phyloP scores from a whole-genome alignment of 805 yeast species.

The Starmera quercuum region DNA sequence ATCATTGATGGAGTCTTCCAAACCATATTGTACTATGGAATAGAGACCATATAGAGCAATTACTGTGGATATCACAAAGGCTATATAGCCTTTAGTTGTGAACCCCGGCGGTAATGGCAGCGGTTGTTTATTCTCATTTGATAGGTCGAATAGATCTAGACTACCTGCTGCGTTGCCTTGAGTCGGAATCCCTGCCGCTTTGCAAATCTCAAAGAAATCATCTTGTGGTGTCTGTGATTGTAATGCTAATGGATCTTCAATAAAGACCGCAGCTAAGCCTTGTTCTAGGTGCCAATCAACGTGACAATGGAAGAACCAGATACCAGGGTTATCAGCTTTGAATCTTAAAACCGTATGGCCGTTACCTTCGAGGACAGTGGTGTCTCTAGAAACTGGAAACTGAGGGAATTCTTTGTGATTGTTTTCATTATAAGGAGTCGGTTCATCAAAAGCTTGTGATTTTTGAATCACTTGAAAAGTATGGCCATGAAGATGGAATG shows the following conservation, averaged over 20 bases:
- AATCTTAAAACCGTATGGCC: conserved; percentile 67
- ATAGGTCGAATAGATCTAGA: conserved; percentile 45
- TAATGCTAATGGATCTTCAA: conserved; percentile 60
- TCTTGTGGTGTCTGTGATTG: conserved; percentile 34
- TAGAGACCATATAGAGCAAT: conserved; percentile 54
- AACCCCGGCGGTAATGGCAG: conserved; percentile 63
- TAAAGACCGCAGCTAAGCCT: conserved; percentile 64
- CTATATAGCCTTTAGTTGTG: conserved; percentile 62
- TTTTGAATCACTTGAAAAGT: conserved; percentile 54
- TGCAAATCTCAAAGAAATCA: conserved; percentile 45
- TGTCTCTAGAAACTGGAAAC: conserved; percentile 62
- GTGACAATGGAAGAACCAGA: conserved; percentile 93
- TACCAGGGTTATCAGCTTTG: conserved; percentile 82
- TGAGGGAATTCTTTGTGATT: conserved; percentile 41
- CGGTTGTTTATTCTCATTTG: conserved; percentile 55
- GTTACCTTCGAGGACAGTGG: conserved; percentile 57
- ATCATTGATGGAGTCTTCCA: conserved; percentile 49
- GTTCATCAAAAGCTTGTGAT: conserved; percentile 44
- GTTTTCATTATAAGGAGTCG: conserved; percentile 46
- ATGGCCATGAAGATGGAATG: conserved; percentile 76
- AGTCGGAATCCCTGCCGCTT: conserved; percentile 33
- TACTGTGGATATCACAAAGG: conserved; percentile 44
- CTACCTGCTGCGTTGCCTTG: conserved; percentile 72
- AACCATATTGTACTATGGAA: conserved; percentile 56
- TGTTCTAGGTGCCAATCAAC: conserved; percentile 81